phyloP scores from a whole-genome alignment of 2,329 filamentous ascomycete species.

The Nemania bipapillata region DNA sequence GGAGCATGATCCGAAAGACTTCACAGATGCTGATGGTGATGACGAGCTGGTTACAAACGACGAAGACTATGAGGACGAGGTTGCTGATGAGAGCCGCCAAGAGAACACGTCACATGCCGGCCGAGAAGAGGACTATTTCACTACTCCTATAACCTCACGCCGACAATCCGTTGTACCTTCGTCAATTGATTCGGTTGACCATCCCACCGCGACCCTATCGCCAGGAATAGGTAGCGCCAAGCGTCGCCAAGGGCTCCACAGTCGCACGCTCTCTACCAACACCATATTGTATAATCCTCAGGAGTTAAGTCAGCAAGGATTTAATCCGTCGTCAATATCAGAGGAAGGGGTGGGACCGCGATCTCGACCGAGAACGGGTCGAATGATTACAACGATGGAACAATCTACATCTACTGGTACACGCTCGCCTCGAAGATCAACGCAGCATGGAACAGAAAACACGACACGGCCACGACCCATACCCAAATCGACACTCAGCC shows the following conservation, averaged over 20 bases:
- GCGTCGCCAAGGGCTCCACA: slow-evolving; percentile 64
- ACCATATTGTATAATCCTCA: slow-evolving; percentile 86
- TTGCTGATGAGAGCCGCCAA: slow-evolving; percentile 56
- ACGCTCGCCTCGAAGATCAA: slow-evolving; percentile 61
- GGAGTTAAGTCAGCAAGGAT: slow-evolving; percentile 51
- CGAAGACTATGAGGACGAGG: slow-evolving; percentile 71
- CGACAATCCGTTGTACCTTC: slow-evolving; percentile 53
- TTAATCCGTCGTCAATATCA: slow-evolving; percentile 59
- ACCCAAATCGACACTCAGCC: slow-evolving; percentile 66
- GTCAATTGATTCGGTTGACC: slow-evolving; percentile 47
- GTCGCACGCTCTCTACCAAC: slow-evolving; percentile 79
- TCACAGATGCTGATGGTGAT: slow-evolving; percentile 87
- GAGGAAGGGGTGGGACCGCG: slow-evolving; percentile 51
- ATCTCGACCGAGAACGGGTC: slow-evolving; percentile 54
- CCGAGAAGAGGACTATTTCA: slow-evolving; percentile 64
- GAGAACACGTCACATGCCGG: slow-evolving; percentile 46
- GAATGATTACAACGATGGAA: slow-evolving; percentile 53
- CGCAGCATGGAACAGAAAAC: slow-evolving; percentile 55
- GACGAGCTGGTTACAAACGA: slow-evolving; percentile 88
- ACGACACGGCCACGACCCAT: slow-evolving; percentile 67
- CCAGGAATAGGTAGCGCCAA: slow-evolving; percentile 47
- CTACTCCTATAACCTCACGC: slow-evolving; percentile 60
- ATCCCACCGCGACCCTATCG: slow-evolving; percentile 52
- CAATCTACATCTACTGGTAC: slow-evolving; percentile 54
- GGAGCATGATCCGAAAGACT: slow-evolving; percentile 63